Base-by-base conservation (phyloP, 2,329 filamentous ascomycete genomes). In the Raffaelea albimanens region DNA sequence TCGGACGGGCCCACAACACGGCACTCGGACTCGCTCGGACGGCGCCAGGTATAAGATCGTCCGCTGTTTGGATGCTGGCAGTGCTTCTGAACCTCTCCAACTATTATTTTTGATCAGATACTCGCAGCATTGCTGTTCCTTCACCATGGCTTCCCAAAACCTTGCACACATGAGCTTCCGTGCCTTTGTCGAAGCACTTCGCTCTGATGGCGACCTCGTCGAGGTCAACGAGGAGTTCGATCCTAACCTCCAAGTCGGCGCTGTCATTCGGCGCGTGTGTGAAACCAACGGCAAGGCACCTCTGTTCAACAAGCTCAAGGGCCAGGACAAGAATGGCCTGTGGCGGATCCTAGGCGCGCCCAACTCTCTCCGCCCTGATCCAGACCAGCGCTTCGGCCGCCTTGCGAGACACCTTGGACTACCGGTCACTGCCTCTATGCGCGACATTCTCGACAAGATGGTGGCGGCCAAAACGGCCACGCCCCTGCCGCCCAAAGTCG, bases 231-330 rank as follows among this genome's bases (percentile, higher is more conserved):
- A 59, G 1, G 60, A 66, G 38, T 55, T 68, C 14, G 68, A 74
- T 46, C 65, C 70, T 4, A 51, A 73, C 44, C 62, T 74, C 31
- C 69, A 75, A 53, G 66, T 61, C 0, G 68, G 59, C 4, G 73
- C 72, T 13, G 73, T 75, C 45, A 69, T 67, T 4, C 62, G 72
- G 4, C 59, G 57, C 14, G 70, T 68, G 9, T 67, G 63, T 50
- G 72, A 76, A 50, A 65, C 59, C 0, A 54, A 71, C 40, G 66
- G 64, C 47, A 71, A 70, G 44, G 72, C 72, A 1, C 71, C 72
- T 0, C 62, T 76, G 0, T 73, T 76, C 62, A 71, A 74, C 57
- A 76, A 75, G 22, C 48, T 76, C 46, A 71, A 67, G 45, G 72
- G 72, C 2, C 38, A 31, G 13, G 54, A 67, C 22, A 54, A 67